phyloP scores from a whole-genome alignment of 345 rosid species.

The Pugionium dolabratum region DNA sequence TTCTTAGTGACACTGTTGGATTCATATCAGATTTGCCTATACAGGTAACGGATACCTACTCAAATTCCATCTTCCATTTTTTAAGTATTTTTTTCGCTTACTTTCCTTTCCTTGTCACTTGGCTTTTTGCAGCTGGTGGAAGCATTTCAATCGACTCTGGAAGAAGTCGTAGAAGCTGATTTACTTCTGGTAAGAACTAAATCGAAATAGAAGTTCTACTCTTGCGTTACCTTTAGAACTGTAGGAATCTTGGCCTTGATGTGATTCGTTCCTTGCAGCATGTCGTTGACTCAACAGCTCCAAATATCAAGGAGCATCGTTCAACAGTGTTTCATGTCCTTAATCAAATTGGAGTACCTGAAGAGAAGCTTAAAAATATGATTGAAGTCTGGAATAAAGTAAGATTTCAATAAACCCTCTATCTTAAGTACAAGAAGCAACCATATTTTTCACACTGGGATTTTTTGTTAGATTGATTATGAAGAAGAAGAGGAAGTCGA shows the following conservation, averaged over 20 bases:
- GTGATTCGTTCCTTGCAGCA: slow-evolving; percentile 52
- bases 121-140: slow-evolving; percentile 61
- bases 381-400: slow-evolving; percentile 98
- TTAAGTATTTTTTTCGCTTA: background rate
- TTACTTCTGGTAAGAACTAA: slow-evolving; percentile 68
- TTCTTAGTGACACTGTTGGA: slow-evolving; percentile 91
- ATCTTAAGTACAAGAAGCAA: slow-evolving; percentile 5
- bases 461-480: slow-evolving; percentile 61
- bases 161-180: slow-evolving; percentile 94
- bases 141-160: slow-evolving; percentile 94
- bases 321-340: slow-evolving; percentile 81
- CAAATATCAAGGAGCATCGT: slow-evolving; percentile 88
- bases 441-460: background rate
- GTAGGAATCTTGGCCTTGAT: slow-evolving; percentile 8
- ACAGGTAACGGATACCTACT: slow-evolving; percentile 57
- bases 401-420: slow-evolving; percentile 2
- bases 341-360: slow-evolving; percentile 86
- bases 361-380: slow-evolving; percentile 79
- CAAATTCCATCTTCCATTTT: background rate
- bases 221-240: background rate
- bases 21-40: slow-evolving; percentile 92
- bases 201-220: background rate
- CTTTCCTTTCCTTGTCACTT: slow-evolving; percentile 5
- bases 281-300: slow-evolving; percentile 86
- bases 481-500: slow-evolving; percentile 53